phyloP scores from a whole-genome alignment of 345 rosid species.

The Euphorbia pulcherrima region DNA sequence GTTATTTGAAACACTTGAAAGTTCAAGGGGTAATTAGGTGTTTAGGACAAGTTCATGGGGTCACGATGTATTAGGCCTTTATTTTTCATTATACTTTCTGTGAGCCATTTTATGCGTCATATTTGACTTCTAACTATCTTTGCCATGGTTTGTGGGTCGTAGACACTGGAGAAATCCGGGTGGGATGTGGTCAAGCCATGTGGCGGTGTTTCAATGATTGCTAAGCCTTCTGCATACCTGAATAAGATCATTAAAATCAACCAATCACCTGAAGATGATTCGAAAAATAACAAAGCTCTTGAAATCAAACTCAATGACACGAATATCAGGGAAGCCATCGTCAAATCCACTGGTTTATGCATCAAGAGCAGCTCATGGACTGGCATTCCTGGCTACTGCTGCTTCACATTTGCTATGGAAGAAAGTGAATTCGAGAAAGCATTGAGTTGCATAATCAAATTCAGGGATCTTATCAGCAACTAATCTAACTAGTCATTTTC shows the following conservation, averaged over 20 bases:
- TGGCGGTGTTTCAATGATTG: conserved; percentile 83
- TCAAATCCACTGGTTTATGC: conserved; percentile 65
- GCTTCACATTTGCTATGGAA: conserved; percentile 72
- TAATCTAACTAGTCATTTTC: conserved; percentile 1
- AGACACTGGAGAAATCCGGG: conserved; percentile 76
- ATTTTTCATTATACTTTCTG: too few species aligned
- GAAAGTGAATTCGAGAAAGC: conserved; percentile 68
- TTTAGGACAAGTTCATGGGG: too few species aligned
- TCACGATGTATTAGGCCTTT: too few species aligned
- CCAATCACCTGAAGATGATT: conserved; percentile 15
- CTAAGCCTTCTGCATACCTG: conserved; percentile 67
- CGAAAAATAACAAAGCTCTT: conserved; percentile 3
- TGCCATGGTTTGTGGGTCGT: conserved; percentile 1
- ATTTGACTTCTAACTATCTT: not conserved
- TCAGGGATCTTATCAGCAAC: conserved; percentile 35
- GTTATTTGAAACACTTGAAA: too few species aligned
- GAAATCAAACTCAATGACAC: conserved; percentile 58
- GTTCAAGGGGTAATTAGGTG: too few species aligned
- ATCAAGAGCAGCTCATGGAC: conserved; percentile 83
- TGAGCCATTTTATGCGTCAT: not conserved
- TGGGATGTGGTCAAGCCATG: conserved; percentile 70
- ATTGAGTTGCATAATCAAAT: conserved; percentile 54
- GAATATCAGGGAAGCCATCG: conserved; percentile 68
- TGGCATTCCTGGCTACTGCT: conserved; percentile 86
- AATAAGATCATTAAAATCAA: conserved; percentile 48